Evolutionary conservation across 2,329 filamentous ascomycete species (phyloP).

Genomic region (Drechslerella stenobrocha): DNA sequence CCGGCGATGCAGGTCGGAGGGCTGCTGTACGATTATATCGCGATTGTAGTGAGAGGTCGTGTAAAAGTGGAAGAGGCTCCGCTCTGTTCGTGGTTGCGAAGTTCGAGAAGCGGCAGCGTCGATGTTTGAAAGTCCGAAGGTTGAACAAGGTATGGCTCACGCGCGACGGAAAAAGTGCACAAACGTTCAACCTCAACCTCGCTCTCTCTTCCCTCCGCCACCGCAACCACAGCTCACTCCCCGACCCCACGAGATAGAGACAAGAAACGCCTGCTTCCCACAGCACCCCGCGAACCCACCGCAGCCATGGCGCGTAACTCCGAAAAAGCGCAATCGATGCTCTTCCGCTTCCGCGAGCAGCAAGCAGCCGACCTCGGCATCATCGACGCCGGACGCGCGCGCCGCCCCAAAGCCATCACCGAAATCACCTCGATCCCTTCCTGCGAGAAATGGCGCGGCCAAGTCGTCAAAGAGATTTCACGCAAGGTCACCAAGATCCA

Average conservation of each 20-base stretch:
- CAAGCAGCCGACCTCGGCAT: slow-evolving; percentile 96
- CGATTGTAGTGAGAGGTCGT: slow-evolving; percentile 14
- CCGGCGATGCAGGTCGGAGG: too few relatives aligned
- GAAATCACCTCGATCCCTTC: slow-evolving; percentile 78
- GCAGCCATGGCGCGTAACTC: slow-evolving; percentile 57
- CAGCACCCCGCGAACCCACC: neutral
- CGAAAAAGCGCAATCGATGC: slow-evolving; percentile 99
- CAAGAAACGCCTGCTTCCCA: neutral
- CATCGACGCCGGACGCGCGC: slow-evolving; percentile 85
- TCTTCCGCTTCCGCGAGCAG: slow-evolving; percentile 97
- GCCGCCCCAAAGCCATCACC: slow-evolving; percentile 84
- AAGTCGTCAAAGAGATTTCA: slow-evolving; percentile 94
- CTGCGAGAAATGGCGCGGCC: slow-evolving; percentile 97
- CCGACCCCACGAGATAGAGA: neutral
- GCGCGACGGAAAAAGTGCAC: slow-evolving; percentile 36
- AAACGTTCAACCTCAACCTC: slow-evolving; percentile 14
- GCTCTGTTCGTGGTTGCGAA: slow-evolving; percentile 5
- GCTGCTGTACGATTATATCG: slow-evolving; percentile 1
- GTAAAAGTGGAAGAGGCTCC: neutral
- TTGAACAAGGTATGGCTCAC: slow-evolving; percentile 22
- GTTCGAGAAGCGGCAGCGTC: neutral
- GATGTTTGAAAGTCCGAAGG: neutral
- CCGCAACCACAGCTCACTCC: neutral
- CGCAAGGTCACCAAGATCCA: slow-evolving; percentile 97
- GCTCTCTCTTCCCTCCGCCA: neutral